Evolutionary conservation across 495 filamentous ascomycete species (phyloP).

Genomic region (Polyplosphaeria fusca): DNA sequence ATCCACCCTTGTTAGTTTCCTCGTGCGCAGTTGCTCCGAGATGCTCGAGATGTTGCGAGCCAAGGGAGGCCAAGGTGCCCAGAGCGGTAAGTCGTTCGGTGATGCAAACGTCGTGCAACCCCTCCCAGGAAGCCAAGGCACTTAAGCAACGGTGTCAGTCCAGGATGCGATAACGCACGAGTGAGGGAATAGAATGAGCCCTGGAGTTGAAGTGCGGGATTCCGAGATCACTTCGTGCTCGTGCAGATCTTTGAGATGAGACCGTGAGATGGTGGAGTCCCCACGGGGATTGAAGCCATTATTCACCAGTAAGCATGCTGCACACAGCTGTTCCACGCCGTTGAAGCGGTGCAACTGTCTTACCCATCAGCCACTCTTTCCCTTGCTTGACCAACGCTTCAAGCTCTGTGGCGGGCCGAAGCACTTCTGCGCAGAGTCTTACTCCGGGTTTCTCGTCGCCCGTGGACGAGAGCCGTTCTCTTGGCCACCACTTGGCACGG

Average conservation of each 20-base stretch:
- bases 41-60: constrained; percentile 6
- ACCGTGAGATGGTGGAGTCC: not conserved
- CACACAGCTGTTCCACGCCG: too few relatives aligned
- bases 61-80: constrained; percentile 28
- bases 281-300: not conserved
- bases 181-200: constrained; percentile 10
- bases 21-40: constrained; percentile 3
- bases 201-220: too few relatives aligned
- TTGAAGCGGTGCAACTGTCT: too few relatives aligned
- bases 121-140: constrained; percentile 14
- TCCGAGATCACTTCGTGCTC: too few relatives aligned
- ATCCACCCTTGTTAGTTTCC: not conserved
- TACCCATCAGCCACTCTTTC: too few relatives aligned
- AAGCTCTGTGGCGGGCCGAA: not conserved
- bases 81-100: constrained; percentile 17
- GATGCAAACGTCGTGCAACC: constrained; percentile 16
- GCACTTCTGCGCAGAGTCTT: not conserved
- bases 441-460: not conserved
- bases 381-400: too few relatives aligned
- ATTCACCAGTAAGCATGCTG: not conserved
- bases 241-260: not conserved
- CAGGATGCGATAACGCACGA: constrained; percentile 9
- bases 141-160: constrained; percentile 5
- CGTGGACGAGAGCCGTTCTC: constrained; percentile 3
- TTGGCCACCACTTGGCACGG: constrained; percentile 11